phyloP scores from a whole-genome alignment of 768 basidiomycete genomes.

The Boletellus ananas region DNA sequence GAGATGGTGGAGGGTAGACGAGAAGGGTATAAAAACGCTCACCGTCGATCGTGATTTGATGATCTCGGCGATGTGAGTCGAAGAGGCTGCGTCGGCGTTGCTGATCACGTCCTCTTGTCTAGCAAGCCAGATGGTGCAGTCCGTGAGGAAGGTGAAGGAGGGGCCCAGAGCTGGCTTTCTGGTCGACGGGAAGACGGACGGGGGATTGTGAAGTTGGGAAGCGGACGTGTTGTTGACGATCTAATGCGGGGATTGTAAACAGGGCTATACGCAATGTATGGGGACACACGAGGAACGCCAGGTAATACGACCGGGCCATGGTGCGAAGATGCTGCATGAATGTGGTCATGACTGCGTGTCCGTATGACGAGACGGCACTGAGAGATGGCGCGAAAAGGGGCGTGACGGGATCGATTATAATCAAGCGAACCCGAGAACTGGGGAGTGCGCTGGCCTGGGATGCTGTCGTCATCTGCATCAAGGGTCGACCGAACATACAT shows the following conservation, averaged over 20 bases:
- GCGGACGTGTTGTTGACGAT: constrained; percentile 56
- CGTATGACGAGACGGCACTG: constrained; percentile 65
- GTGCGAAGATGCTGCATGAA: constrained; percentile 64
- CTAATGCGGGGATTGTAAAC: constrained; percentile 32
- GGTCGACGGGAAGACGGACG: constrained; percentile 33
- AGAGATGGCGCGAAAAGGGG: constrained; percentile 60
- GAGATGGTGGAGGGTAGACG: background rate
- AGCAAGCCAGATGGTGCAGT: constrained; percentile 71
- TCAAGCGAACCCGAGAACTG: constrained; percentile 33
- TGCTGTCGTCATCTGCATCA: constrained; percentile 1
- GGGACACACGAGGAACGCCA: constrained; percentile 53
- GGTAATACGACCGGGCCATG: constrained; percentile 41
- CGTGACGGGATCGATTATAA: constrained; percentile 67
- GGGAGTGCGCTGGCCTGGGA: constrained; percentile 9
- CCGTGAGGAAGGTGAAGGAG: constrained; percentile 68
- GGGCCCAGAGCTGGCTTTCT: constrained; percentile 74
- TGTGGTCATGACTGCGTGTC: constrained; percentile 69
- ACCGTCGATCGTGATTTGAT: constrained; percentile 44
- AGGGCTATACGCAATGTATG: background rate
- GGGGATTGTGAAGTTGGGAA: constrained; percentile 29
- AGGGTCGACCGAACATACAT: constrained; percentile 1
- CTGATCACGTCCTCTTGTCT: constrained; percentile 11
- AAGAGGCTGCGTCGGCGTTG: constrained; percentile 16
- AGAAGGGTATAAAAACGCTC: background rate
- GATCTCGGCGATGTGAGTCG: constrained; percentile 37